Percentiles rank a stretch among this genome's conserved stretches.
Conservation (phyloP, 441 rosid species). For the Populus hybrid region DNA sequence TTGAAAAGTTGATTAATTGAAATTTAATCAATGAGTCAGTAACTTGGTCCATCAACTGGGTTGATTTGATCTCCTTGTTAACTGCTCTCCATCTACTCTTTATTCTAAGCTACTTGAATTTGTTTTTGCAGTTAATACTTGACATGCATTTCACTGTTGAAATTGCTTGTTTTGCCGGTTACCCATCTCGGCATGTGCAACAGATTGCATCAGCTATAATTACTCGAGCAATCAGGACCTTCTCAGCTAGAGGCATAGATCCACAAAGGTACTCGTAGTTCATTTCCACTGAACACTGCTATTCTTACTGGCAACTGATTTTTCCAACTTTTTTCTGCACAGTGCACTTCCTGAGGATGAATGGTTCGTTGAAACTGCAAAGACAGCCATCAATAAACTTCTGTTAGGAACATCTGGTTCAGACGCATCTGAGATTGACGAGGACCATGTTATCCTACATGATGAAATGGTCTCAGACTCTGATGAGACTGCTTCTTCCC, state of each 20-base stretch:
- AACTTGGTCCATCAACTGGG: neutral
- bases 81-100: neutral
- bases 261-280: conserved; percentile 59
- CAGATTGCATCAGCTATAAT: conserved; percentile 85
- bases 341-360: conserved; percentile 76
- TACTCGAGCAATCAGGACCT: conserved; percentile 74
- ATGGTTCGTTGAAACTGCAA: conserved; percentile 96
- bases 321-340: neutral
- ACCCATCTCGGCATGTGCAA: conserved; percentile 76
- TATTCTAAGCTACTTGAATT: neutral
- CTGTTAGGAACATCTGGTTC: conserved; percentile 70
- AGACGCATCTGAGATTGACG: conserved; percentile 71
- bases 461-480: conserved; percentile 50
- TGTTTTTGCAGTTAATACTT: conserved; percentile 68
- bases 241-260: conserved; percentile 74
- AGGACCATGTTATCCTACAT: conserved; percentile 51
- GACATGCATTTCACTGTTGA: conserved; percentile 99
- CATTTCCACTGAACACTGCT: neutral
- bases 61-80: neutral
- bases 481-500: conserved; percentile 57
- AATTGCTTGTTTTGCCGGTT: conserved; percentile 94
- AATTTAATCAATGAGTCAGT: neutral
- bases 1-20: neutral
- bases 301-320: conserved; percentile 7
- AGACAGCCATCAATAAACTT: conserved; percentile 75